phyloP scores from a whole-genome alignment of 495 filamentous ascomycete genomes.

The Xylaria venustula region DNA sequence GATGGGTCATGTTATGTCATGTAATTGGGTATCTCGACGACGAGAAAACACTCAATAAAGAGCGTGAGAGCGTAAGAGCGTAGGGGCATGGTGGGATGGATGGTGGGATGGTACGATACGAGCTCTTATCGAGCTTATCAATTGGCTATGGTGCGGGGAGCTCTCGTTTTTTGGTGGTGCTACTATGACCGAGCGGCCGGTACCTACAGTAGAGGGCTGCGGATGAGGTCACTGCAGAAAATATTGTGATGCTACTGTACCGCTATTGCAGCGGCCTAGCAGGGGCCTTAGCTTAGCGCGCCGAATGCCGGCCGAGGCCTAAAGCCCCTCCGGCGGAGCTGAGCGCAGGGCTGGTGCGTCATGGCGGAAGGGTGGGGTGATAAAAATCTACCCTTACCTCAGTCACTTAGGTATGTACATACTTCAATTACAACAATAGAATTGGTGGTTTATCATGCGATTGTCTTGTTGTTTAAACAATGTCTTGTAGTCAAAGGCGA shows the following conservation, averaged over 20 bases:
- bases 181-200: too few relatives aligned
- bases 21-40: conserved; percentile 4
- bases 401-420: too few relatives aligned
- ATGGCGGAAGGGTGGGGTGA: conserved; percentile 13
- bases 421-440: too few relatives aligned
- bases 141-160: conserved; percentile 8
- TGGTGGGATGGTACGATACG: conserved; percentile 11
- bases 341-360: conserved; percentile 7
- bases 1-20: conserved; percentile 8
- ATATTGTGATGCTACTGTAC: too few relatives aligned
- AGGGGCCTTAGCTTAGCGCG: conserved; percentile 6
- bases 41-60: conserved; percentile 11
- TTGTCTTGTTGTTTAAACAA: too few relatives aligned
- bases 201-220: not conserved
- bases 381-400: too few relatives aligned
- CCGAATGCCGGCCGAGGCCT: conserved; percentile 7
- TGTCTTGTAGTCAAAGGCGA: too few relatives aligned
- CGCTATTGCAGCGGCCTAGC: not conserved
- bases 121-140: conserved; percentile 16
- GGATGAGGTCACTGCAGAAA: conserved; percentile 12
- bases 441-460: too few relatives aligned
- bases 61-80: not conserved
- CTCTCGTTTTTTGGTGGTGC: not conserved
- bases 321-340: conserved; percentile 1
- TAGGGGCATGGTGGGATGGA: not conserved